These are phyloP conservation scores for Primulina huaijiensis DNA, from an alignment of 257 asterid genomes.

Conservation along the genomic window DNA sequence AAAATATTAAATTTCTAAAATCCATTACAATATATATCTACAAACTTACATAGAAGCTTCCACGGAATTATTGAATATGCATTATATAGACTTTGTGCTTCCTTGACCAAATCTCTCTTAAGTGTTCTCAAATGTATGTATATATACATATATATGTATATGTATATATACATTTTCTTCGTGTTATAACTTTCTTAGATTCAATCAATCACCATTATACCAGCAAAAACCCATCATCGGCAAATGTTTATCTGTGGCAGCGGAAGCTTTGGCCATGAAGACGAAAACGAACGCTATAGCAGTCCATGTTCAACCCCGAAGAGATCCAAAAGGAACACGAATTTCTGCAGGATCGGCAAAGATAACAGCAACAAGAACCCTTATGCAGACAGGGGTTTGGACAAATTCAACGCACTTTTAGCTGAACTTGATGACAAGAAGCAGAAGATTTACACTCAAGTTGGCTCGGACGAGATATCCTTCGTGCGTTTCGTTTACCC, in stretches of 20 bases:
- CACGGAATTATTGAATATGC: constrained; percentile 20
- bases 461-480: constrained; percentile 46
- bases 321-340: constrained; percentile 32
- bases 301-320: constrained; percentile 56
- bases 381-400: constrained; percentile 45
- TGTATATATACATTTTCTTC: background rate
- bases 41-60: constrained; percentile 32
- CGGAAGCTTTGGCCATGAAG: constrained; percentile 40
- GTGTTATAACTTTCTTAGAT: constrained; percentile 15
- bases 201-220: background rate
- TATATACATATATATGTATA: background rate
- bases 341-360: constrained; percentile 36
- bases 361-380: constrained; percentile 47
- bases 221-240: constrained; percentile 3
- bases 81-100: constrained; percentile 19
- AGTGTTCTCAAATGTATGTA: background rate
- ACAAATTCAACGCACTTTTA: constrained; percentile 51
- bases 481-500: constrained; percentile 53
- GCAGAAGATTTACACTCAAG: constrained; percentile 44
- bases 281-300: constrained; percentile 29
- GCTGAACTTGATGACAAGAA: constrained; percentile 48
- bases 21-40: too few relatives aligned
- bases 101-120: constrained; percentile 30
- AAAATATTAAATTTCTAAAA: too few relatives aligned
- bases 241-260: constrained; percentile 46